Conservation (phyloP, 768 basidiomycete genomes). For the Tulasnella sp. region DNA sequence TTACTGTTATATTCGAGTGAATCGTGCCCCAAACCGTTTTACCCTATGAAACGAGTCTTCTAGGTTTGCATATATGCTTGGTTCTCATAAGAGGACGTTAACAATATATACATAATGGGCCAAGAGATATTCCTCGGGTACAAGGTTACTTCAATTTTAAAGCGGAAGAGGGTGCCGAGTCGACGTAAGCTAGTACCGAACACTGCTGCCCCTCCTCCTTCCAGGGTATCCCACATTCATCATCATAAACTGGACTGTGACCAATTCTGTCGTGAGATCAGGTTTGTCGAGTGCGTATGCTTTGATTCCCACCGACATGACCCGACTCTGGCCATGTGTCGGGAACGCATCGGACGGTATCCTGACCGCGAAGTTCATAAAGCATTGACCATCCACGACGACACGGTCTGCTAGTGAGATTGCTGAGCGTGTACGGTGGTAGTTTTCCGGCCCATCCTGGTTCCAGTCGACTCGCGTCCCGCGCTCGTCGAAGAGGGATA, state of each 20-base stretch:
- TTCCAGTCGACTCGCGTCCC: conserved; percentile 7
- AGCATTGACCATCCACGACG: conserved; percentile 10
- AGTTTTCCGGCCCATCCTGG: conserved; percentile 15
- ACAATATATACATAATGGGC: no score
- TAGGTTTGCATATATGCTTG: no score
- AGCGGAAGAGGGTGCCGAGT: no score
- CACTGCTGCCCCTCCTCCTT: no score
- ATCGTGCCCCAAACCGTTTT: no score
- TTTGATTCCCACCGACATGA: conserved; percentile 4
- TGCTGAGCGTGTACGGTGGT: conserved; percentile 1
- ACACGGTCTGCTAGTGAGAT: conserved; percentile 6
- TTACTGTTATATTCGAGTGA: no score
- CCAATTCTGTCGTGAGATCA: background rate
- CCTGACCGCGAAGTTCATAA: conserved; percentile 4
- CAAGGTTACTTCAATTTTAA: no score
- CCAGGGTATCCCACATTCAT: background rate
- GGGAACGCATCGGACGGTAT: background rate
- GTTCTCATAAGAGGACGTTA: no score
- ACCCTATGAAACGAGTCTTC: no score
- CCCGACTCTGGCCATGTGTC: background rate
- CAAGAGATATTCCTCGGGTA: no score
- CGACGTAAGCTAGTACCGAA: no score
- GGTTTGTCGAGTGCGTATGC: conserved; percentile 14
- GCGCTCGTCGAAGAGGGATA: conserved; percentile 1
- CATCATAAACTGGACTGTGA: conserved; percentile 8